These are phyloP conservation scores for Alternaria viburni DNA, from an alignment of 2,329 filamentous ascomycete genomes.

Conservation along the genomic window DNA sequence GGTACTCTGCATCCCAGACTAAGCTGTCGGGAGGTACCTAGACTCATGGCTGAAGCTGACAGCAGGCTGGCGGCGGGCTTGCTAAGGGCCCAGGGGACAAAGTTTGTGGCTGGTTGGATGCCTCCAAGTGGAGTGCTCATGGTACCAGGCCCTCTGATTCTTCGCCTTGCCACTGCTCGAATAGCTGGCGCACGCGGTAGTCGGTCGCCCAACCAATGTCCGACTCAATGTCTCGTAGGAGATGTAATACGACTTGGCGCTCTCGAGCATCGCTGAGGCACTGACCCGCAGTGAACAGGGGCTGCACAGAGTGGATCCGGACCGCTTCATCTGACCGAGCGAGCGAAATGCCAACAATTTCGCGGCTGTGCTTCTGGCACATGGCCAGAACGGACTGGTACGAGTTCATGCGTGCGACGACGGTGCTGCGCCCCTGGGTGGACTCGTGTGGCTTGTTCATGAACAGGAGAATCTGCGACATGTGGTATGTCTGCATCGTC, in stretches of 20 bases:
- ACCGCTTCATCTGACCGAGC: constrained; percentile 63
- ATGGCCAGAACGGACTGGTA: constrained; percentile 64
- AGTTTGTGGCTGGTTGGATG: neutral
- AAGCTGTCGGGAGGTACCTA: constrained; percentile 2
- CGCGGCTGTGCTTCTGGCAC: constrained; percentile 63
- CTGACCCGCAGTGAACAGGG: constrained; percentile 68
- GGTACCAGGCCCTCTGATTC: constrained; percentile 32
- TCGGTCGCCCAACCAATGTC: constrained; percentile 70
- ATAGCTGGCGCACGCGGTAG: constrained; percentile 63
- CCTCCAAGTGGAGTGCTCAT: constrained; percentile 15
- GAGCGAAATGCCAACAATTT: constrained; percentile 67
- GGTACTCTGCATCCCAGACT: neutral
- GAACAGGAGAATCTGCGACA: constrained; percentile 66
- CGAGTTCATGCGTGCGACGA: constrained; percentile 61
- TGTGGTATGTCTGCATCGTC: constrained; percentile 70
- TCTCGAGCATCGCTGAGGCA: constrained; percentile 63
- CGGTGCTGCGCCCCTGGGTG: constrained; percentile 58
- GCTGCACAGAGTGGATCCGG: constrained; percentile 64
- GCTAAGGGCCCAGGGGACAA: neutral
- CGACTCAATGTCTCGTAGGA: constrained; percentile 65
- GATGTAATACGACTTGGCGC: constrained; percentile 60
- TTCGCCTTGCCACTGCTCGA: constrained; percentile 55
- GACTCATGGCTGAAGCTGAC: neutral
- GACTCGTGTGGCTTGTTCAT: constrained; percentile 66
- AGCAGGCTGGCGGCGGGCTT: constrained; percentile 4